phyloP scores from a whole-genome alignment of 768 basidiomycete species.

The Kwoniella europaea region DNA sequence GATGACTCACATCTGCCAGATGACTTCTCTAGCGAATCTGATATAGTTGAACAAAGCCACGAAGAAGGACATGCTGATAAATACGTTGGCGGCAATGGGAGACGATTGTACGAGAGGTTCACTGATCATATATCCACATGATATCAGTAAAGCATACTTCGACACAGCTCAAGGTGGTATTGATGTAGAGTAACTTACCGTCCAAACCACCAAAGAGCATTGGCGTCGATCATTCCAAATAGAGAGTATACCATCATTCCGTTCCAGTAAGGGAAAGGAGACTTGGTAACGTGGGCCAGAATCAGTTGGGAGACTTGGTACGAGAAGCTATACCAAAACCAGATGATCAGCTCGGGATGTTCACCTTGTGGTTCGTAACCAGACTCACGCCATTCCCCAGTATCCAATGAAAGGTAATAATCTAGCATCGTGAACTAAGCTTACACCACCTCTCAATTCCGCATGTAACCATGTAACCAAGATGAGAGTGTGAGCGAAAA shows the following conservation, averaged over 20 bases:
- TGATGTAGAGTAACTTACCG: slow-evolving; percentile 62
- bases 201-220: slow-evolving; percentile 70
- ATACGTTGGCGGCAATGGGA: slow-evolving; percentile 67
- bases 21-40: slow-evolving; percentile 80
- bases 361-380: background rate
- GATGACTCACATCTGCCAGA: slow-evolving; percentile 61
- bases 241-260: slow-evolving; percentile 82
- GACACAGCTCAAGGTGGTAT: background rate
- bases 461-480: slow-evolving; percentile 82
- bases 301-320: slow-evolving; percentile 87
- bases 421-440: slow-evolving; percentile 74
- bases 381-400: slow-evolving; percentile 69
- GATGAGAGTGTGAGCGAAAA: slow-evolving; percentile 70
- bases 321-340: slow-evolving; percentile 55
- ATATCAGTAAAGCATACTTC: slow-evolving; percentile 1
- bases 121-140: slow-evolving; percentile 54
- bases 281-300: slow-evolving; percentile 84
- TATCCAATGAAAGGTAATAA: slow-evolving; percentile 87
- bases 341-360: background rate
- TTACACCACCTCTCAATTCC: slow-evolving; percentile 67
- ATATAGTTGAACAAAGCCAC: slow-evolving; percentile 74
- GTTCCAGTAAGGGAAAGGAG: slow-evolving; percentile 84
- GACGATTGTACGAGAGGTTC: slow-evolving; percentile 77
- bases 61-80: slow-evolving; percentile 73
- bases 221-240: slow-evolving; percentile 80